A percentile compares a stretch with the other conserved stretches of the same genome.
phyloP scores from a whole-genome alignment of 805 yeast species.

The Maudiozyma bulderi region DNA sequence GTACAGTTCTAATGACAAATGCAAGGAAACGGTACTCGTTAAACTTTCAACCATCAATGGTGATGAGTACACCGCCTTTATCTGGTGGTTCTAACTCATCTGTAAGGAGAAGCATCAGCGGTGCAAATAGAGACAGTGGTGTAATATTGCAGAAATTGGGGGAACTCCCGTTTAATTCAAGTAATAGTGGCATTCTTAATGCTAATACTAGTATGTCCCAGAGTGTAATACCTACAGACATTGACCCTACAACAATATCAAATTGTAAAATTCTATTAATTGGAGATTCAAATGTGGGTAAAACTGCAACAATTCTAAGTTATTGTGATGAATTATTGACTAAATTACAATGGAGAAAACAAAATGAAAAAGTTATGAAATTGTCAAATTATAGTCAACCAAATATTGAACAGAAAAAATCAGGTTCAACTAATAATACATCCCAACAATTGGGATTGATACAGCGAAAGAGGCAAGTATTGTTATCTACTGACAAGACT shows the following conservation, averaged over 20 bases:
- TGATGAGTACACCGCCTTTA: not conserved
- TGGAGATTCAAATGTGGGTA: constrained; percentile 42
- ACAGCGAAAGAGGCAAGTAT: not conserved
- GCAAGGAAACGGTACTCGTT: not conserved
- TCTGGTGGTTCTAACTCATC: not conserved
- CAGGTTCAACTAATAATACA: not conserved
- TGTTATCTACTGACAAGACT: not conserved
- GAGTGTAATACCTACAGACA: not conserved
- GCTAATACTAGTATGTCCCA: no score
- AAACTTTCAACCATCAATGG: not conserved
- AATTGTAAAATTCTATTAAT: constrained; percentile 31
- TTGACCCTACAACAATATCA: not conserved
- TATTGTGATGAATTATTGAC: constrained; percentile 33
- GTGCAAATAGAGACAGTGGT: not conserved
- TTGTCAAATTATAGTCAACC: not conserved
- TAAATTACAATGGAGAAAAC: constrained; percentile 9
- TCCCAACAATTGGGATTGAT: not conserved
- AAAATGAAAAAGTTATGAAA: not conserved
- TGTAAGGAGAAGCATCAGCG: not conserved
- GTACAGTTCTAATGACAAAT: not conserved
- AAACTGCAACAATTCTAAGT: constrained; percentile 36
- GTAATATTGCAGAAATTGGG: not conserved
- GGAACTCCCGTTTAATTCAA: not conserved
- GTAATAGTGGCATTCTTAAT: no score
- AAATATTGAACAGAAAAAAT: not conserved